Evolutionary conservation across 1,139 yeast genomes (phyloP).

Genomic region (Candida mesenterica): DNA sequence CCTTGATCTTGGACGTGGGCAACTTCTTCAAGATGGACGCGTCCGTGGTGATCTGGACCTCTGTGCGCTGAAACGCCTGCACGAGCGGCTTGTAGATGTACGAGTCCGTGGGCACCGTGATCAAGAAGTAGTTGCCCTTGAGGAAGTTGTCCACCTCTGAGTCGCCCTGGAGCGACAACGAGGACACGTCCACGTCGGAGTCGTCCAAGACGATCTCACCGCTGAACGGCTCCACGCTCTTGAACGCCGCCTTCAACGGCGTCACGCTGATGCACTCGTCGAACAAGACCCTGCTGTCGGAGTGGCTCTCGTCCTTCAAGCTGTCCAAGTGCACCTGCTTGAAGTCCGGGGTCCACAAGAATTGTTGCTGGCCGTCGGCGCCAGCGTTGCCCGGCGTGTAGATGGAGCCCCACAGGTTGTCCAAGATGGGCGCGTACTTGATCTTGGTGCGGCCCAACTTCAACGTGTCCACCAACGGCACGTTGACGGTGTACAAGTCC

Average conservation of each 20-base stretch:
- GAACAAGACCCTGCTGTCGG: conserved; percentile 54
- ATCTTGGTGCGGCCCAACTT: conserved; percentile 55
- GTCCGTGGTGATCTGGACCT: conserved; percentile 30
- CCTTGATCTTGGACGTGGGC: conserved; percentile 21
- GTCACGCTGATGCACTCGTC: conserved; percentile 68
- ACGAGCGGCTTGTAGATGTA: conserved; percentile 62
- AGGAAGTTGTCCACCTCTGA: conserved; percentile 1
- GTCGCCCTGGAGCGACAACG: conserved; percentile 1
- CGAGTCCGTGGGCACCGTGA: conserved; percentile 37
- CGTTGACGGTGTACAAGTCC: conserved; percentile 79
- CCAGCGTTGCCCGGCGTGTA: conserved; percentile 24
- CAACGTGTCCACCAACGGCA: conserved; percentile 64
- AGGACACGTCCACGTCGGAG: neutral
- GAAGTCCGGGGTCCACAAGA: conserved; percentile 84
- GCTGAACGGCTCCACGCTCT: conserved; percentile 47
- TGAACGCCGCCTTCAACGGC: conserved; percentile 76
- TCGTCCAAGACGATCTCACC: conserved; percentile 54
- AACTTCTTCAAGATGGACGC: conserved; percentile 20
- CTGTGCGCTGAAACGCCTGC: conserved; percentile 35
- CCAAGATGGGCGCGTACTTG: conserved; percentile 71
- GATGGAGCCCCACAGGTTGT: conserved; percentile 75
- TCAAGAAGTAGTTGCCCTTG: conserved; percentile 17
- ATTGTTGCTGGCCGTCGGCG: conserved; percentile 32
- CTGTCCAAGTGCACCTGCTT: conserved; percentile 64
- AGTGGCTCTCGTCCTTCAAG: conserved; percentile 48